Conservation (phyloP, 2,329 filamentous ascomycete genomes). For the Dactylellina sp. region DNA sequence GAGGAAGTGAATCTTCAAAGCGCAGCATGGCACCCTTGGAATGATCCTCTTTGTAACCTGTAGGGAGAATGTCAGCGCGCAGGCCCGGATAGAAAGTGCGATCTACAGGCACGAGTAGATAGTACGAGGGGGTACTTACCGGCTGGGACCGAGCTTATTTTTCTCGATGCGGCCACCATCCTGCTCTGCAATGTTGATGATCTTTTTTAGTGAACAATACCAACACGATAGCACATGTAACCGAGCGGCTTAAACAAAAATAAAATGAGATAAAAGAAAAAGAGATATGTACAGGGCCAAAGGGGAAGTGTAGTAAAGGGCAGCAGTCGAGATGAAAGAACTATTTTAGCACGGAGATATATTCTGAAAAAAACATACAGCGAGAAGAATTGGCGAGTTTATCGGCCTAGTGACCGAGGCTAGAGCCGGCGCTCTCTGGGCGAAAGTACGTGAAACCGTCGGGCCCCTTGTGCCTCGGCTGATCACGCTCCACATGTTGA, state of each 20-base stretch:
- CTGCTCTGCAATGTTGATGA: conserved; percentile 48
- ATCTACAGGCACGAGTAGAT: not conserved
- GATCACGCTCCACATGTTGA: conserved; percentile 58
- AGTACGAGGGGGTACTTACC: conserved; percentile 27
- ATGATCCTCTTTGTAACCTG: conserved; percentile 82
- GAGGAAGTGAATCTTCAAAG: conserved; percentile 86
- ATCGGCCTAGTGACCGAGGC: conserved; percentile 53
- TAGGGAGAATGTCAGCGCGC: conserved; percentile 47
- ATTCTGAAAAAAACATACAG: conserved; percentile 38
- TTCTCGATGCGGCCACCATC: conserved; percentile 51
- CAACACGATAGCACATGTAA: conserved; percentile 21
- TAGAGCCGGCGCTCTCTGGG: conserved; percentile 52
- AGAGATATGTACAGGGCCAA: not conserved
- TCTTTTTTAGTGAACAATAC: conserved; percentile 35
- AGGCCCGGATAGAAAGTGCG: not conserved
- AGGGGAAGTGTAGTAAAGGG: conserved; percentile 15
- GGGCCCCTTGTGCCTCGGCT: conserved; percentile 56
- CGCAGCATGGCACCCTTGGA: conserved; percentile 84
- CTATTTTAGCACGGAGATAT: conserved; percentile 30
- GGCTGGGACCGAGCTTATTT: conserved; percentile 50
- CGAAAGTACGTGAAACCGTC: conserved; percentile 48
- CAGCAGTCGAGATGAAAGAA: conserved; percentile 12
- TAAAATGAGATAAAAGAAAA: conserved; percentile 10
- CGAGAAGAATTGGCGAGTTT: conserved; percentile 45
- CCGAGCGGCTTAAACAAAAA: conserved; percentile 43